phyloP scores from a whole-genome alignment of 2,329 filamentous ascomycete genomes.

The Fusarium sp. region DNA sequence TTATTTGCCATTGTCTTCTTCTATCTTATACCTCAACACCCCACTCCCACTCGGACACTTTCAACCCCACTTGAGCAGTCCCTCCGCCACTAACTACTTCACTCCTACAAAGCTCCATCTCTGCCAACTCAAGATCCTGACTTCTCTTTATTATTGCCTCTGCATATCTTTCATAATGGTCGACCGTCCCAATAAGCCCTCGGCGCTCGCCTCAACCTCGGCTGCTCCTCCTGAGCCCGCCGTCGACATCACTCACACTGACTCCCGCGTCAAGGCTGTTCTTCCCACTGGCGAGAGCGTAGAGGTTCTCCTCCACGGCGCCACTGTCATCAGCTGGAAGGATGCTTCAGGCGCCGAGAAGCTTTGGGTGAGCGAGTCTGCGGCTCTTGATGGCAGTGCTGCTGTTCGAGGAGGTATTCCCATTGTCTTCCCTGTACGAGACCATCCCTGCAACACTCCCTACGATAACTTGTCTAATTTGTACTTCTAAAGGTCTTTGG shows the following conservation, averaged over 20 bases:
- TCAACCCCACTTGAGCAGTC: conserved; percentile 40
- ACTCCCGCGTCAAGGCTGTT: conserved; percentile 79
- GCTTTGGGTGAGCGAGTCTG: conserved; percentile 85
- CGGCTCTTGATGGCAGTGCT: conserved; percentile 87
- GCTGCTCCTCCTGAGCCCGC: conserved; percentile 80
- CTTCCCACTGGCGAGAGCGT: conserved; percentile 90
- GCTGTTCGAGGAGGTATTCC: conserved; percentile 93
- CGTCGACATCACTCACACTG: conserved; percentile 79
- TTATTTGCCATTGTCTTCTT: not conserved
- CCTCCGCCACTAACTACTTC: conserved; percentile 7
- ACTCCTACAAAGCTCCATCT: conserved; percentile 22
- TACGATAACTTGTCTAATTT: conserved; percentile 10
- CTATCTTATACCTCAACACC: conserved; percentile 15
- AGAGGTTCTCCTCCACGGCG: conserved; percentile 88
- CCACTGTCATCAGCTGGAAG: conserved; percentile 95
- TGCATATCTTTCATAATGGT: conserved; percentile 66
- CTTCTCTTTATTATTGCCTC: not conserved
- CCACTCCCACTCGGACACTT: conserved; percentile 29
- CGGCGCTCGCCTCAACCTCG: conserved; percentile 80
- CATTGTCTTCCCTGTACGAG: conserved; percentile 87
- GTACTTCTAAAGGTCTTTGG: conserved; percentile 79
- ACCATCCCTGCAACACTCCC: not conserved
- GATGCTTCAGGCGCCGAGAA: conserved; percentile 82
- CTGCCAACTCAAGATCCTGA: too few species aligned
- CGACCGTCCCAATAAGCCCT: conserved; percentile 87